phyloP scores from a whole-genome alignment of 2,329 filamentous ascomycete species.

The Blumeria hordei region DNA sequence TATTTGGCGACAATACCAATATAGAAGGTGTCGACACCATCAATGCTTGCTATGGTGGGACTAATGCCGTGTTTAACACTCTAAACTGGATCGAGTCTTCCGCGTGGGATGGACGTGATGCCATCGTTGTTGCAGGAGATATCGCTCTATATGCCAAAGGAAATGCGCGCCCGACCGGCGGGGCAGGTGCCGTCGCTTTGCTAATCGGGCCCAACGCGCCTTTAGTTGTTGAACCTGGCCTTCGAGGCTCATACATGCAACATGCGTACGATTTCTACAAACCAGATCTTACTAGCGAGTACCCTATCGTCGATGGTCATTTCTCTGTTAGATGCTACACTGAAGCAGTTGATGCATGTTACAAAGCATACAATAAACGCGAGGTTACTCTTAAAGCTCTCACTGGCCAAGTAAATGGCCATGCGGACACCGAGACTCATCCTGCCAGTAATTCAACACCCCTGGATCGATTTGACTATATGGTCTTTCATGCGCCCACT shows the following conservation, averaged over 20 bases:
- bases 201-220: constrained; percentile 58
- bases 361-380: constrained; percentile 56
- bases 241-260: constrained; percentile 58
- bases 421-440: constrained; percentile 22
- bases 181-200: constrained; percentile 57
- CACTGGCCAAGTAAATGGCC: constrained; percentile 29
- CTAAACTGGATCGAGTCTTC: constrained; percentile 75
- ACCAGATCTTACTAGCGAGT: constrained; percentile 69
- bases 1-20: constrained; percentile 65
- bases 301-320: constrained; percentile 65
- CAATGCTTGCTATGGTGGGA: constrained; percentile 72
- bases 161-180: constrained; percentile 56
- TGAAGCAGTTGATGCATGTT: constrained; percentile 56
- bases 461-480: constrained; percentile 62
- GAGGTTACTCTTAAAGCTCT: constrained; percentile 33
- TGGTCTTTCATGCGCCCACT: constrained; percentile 62
- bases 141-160: constrained; percentile 74
- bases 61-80: constrained; percentile 63
- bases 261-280: constrained; percentile 84
- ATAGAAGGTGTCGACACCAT: constrained; percentile 63
- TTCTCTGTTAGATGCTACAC: constrained; percentile 66
- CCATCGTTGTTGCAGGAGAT: constrained; percentile 57
- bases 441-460: constrained; percentile 19
- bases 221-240: constrained; percentile 51
- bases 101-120: constrained; percentile 64